Base-by-base conservation (phyloP, 139 green algal species). In the Chlorella ohadii region DNA sequence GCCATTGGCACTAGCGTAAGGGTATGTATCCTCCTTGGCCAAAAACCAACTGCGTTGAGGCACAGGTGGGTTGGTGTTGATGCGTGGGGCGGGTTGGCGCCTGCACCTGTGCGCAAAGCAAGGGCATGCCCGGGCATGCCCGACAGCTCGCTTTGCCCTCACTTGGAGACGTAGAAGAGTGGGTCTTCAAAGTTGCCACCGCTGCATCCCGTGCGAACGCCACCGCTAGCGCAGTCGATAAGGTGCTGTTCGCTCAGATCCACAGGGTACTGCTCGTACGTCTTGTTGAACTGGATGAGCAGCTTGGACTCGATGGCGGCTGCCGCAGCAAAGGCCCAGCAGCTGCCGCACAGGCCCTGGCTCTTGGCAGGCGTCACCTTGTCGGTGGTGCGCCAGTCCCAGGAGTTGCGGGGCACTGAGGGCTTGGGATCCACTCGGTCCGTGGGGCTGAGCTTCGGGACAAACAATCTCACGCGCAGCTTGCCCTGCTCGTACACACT, bases 281-380 rank as follows among this genome's bases (percentile, higher is more conserved):
- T 31, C 63, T 68, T 31, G 63, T 68, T 38, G 63, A 31, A 33
- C 36, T 33, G 22, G 23, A 75, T 75, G 36, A 75, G 68, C 9
- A 75, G 19, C 68, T 75, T 75, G 68, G 34, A 51, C 22, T 75
- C 68, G 13, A 75, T 75, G 34, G 68, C 68, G 1, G 68, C 68
- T 25, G 47, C 16, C 7, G 11, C 68, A 9, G 68, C 38, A 28
- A 55, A 75, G 6, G 68, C 68, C 68, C 68, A 75, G 68, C 68
- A 75, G 68, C 68, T 75, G 22, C 68, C 68, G 36, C 68, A 75
- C 36, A 15, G 1, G 5, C 34, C 67, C 36, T 73, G 67, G 31
- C 51, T 25, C 67, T 73, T 73, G 33, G 44, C 34, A 22, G 67
- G 67, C 4, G 67, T 73, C 33, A 47, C 67, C 20, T 73, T 73